Percentiles rank a stretch among this genome's conserved stretches.
These are phyloP conservation scores for Spathaspora sp. DNA, from an alignment of 1,139 yeast genomes.

Conservation along the genomic window DNA sequence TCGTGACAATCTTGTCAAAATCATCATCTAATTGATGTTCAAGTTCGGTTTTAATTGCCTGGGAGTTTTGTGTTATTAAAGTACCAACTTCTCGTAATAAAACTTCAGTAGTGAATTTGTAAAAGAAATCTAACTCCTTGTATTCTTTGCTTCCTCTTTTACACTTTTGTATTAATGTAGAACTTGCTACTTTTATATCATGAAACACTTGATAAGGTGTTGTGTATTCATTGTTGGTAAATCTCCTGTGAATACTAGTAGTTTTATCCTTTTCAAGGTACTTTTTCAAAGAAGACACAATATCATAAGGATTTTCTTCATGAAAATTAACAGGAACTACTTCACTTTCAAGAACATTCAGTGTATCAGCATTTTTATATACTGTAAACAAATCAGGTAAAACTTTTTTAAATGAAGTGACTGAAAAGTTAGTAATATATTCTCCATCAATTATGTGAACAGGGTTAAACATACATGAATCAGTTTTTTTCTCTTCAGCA, in stretches of 20 bases:
- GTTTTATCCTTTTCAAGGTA: constrained; percentile 23
- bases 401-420: constrained; percentile 10
- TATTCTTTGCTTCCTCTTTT: constrained; percentile 61
- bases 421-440: constrained; percentile 9
- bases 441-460: background rate
- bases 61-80: constrained; percentile 19
- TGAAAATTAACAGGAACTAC: constrained; percentile 46
- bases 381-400: constrained; percentile 27
- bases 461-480: constrained; percentile 10
- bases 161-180: constrained; percentile 46
- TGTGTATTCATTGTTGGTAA: constrained; percentile 31
- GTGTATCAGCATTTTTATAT: constrained; percentile 30
- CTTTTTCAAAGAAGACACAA: constrained; percentile 41
- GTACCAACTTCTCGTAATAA: constrained; percentile 69
- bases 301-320: constrained; percentile 43
- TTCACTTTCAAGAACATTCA: constrained; percentile 32
- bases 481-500: constrained; percentile 9
- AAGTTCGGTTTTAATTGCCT: constrained; percentile 22
- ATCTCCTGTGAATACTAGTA: constrained; percentile 24
- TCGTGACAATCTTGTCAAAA: constrained; percentile 63
- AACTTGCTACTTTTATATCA: constrained; percentile 69
- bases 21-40: constrained; percentile 46
- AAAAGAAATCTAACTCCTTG: constrained; percentile 62
- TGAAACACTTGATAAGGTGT: constrained; percentile 59
- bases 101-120: constrained; percentile 67